A percentile compares a stretch with the other conserved stretches of the same genome.
Evolutionary conservation across 2,329 filamentous ascomycete genomes (phyloP).

Genomic region (Colletotrichum costaricense): DNA sequence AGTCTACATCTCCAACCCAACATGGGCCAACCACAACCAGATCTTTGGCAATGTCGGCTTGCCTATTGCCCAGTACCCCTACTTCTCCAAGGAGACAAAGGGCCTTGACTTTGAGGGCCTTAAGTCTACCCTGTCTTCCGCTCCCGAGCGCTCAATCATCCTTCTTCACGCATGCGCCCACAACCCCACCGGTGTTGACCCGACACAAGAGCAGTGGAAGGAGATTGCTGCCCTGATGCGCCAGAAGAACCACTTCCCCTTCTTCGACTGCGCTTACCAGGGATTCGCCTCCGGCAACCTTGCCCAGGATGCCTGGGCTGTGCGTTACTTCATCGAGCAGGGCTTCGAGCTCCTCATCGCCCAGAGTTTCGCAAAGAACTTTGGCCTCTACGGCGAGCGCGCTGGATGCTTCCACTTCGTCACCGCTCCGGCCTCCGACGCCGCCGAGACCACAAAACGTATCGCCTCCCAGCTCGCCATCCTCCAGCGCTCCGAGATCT

Average conservation of each 20-base stretch:
- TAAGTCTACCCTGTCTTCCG: conserved; percentile 75
- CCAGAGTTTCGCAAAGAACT: conserved; percentile 98
- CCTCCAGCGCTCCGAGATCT: conserved; percentile 96
- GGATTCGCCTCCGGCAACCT: conserved; percentile 96
- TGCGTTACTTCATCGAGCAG: conserved; percentile 92
- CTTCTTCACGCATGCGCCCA: conserved; percentile 96
- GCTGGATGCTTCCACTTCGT: conserved; percentile 97
- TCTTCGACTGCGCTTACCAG: conserved; percentile 98
- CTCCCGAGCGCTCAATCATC: conserved; percentile 85
- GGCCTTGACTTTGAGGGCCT: conserved; percentile 94
- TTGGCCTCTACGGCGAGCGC: conserved; percentile 96
- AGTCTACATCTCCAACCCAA: conserved; percentile 93
- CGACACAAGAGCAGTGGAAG: conserved; percentile 93
- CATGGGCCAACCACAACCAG: conserved; percentile 99
- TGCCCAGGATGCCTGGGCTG: conserved; percentile 86
- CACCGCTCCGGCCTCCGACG: conserved; percentile 76
- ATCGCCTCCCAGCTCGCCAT: conserved; percentile 92
- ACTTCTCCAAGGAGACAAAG: conserved; percentile 90
- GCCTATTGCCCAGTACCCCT: conserved; percentile 85
- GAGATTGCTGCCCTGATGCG: conserved; percentile 84
- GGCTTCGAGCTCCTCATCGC: conserved; percentile 90
- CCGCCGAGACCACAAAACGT: conserved; percentile 68
- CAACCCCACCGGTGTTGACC: conserved; percentile 98
- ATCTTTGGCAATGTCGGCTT: conserved; percentile 94
- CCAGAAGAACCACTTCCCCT: conserved; percentile 88